These are phyloP conservation scores for Alnus rubra DNA, from an alignment of 306 rosid species.

Conservation along the genomic window DNA sequence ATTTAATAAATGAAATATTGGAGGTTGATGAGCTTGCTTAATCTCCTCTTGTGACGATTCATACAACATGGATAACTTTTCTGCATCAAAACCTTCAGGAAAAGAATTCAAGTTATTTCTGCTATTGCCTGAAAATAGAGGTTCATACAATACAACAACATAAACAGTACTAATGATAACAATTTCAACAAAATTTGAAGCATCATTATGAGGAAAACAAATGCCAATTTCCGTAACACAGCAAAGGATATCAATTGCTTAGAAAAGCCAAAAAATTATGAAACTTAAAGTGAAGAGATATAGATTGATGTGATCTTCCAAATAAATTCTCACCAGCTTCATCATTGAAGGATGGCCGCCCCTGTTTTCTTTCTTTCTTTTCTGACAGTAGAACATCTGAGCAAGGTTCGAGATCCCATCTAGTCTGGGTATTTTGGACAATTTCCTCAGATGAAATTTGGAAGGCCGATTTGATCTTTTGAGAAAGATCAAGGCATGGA, in stretches of 20 bases:
- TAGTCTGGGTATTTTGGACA: conserved; percentile 17
- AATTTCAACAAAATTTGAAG: background rate
- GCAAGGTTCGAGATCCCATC: conserved; percentile 25
- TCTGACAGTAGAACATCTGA: conserved; percentile 14
- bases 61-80: conserved; percentile 18
- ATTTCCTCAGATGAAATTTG: conserved; percentile 19
- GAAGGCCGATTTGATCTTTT: conserved; percentile 22
- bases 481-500: conserved; percentile 11
- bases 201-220: background rate
- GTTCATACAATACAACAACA: conserved; percentile 8
- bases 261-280: background rate
- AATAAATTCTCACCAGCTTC: conserved; percentile 36
- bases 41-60: conserved; percentile 26
- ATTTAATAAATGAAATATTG: conserved; percentile 21
- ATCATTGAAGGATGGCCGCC: conserved; percentile 17
- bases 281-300: conserved; percentile 7
- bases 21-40: conserved; percentile 27
- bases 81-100: conserved; percentile 19
- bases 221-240: background rate
- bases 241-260: background rate
- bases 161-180: background rate
- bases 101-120: conserved; percentile 27
- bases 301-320: conserved; percentile 11
- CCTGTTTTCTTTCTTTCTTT: conserved; percentile 31
- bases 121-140: conserved; percentile 37